Conservation (phyloP, 768 basidiomycete genomes). For the Tricholoma furcatifolium region DNA sequence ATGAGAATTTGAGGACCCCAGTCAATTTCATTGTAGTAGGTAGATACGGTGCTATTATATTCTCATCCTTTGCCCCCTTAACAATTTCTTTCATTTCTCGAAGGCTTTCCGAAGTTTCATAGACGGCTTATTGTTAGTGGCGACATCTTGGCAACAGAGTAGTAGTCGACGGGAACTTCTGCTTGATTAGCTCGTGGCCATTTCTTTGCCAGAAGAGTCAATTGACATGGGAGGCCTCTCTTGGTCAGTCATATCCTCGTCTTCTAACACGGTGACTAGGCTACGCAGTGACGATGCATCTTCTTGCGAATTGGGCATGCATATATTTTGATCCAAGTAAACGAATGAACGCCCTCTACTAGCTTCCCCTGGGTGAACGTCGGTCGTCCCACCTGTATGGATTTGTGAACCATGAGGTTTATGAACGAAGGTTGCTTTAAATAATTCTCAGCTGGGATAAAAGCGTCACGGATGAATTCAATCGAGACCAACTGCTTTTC, state of each 20-base stretch:
- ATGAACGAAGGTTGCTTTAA: not conserved
- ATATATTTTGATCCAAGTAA: constrained; percentile 26
- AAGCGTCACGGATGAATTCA: constrained; percentile 10
- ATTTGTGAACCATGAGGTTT: not conserved
- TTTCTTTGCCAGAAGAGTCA: constrained; percentile 3
- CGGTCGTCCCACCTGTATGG: constrained; percentile 11
- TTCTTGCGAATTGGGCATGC: constrained; percentile 27
- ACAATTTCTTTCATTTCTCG: too few relatives aligned
- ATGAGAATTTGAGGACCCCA: too few relatives aligned
- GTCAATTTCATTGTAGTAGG: too few relatives aligned
- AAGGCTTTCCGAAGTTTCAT: too few relatives aligned
- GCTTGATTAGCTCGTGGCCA: constrained; percentile 24
- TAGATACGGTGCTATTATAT: too few relatives aligned
- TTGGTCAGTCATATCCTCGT: constrained; percentile 5
- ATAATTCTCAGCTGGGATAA: not conserved
- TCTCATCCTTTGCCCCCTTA: too few relatives aligned
- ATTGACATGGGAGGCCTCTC: constrained; percentile 15
- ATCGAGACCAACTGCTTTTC: constrained; percentile 1
- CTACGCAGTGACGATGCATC: not conserved
- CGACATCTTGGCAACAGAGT: too few relatives aligned
- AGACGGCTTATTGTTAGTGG: too few relatives aligned
- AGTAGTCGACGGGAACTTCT: constrained; percentile 14
- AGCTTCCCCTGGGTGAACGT: constrained; percentile 15
- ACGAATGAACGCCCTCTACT: constrained; percentile 19
- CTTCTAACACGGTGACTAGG: not conserved